phyloP scores from a whole-genome alignment of 768 basidiomycete species.

The Lactarius sp. region DNA sequence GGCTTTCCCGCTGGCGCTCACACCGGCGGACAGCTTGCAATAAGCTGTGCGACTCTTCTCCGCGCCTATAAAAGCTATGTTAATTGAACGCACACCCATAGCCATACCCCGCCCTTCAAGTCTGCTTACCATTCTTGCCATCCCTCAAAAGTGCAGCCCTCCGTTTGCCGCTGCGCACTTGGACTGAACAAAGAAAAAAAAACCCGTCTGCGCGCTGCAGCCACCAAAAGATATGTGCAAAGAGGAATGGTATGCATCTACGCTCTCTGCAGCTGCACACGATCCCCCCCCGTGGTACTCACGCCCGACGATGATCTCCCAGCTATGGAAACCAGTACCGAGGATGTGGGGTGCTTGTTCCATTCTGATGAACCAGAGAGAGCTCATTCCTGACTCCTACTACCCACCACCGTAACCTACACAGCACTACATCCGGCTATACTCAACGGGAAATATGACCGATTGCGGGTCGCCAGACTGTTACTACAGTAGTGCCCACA shows the following conservation, averaged over 20 bases:
- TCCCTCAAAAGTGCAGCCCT: background rate
- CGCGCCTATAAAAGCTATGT: conserved; percentile 16
- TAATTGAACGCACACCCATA: background rate
- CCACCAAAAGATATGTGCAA: conserved; percentile 19
- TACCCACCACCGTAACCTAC: background rate
- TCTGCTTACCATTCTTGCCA: background rate
- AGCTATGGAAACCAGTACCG: conserved; percentile 26
- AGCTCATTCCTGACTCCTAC: background rate
- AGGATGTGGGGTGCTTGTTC: conserved; percentile 24
- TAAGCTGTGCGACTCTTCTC: conserved; percentile 20
- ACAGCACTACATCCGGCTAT: conserved; percentile 60
- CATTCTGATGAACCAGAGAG: background rate
- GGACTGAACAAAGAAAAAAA: background rate
- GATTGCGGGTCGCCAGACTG: conserved; percentile 54
- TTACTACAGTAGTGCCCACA: conserved; percentile 51
- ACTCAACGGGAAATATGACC: conserved; percentile 53
- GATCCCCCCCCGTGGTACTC: background rate
- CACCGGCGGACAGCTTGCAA: conserved; percentile 9
- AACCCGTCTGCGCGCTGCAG: background rate
- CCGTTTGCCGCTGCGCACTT: background rate
- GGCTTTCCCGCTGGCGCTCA: conserved; percentile 20
- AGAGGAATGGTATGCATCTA: conserved; percentile 24
- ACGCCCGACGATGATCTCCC: background rate
- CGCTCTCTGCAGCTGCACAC: background rate
- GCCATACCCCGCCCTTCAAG: background rate